Base-by-base conservation (phyloP, 805 yeast species). In the Kregervanrija pseudodelftensis region DNA sequence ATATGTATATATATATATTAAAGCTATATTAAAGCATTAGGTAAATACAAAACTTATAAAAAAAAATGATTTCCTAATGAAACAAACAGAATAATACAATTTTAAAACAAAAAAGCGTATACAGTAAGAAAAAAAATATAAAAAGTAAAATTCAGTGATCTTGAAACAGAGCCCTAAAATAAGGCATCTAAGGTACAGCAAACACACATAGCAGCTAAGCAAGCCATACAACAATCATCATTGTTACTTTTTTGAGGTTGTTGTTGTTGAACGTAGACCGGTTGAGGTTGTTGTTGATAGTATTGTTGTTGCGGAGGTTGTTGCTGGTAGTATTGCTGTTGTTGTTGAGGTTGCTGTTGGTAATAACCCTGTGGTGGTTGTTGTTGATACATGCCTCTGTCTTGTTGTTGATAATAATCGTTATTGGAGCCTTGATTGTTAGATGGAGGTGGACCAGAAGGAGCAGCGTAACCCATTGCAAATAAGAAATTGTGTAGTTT, bases 141-240 rank as follows among this genome's bases (percentile, higher is more conserved):
- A 45, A 42, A 34, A 30, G 36, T 41, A 34, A 17, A 16, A 11
- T 14, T 7, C 39, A 42, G 28, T 57, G 13, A 13, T 10, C 33
- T 11, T 30, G 16, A 22, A 16, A 33, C 30, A 8, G 7, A 4
- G 22, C 5, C 5, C 32, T 61, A 76, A 50, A 75, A 71, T 13
- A 76, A 42, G 44, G 76, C 70, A 53, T 76, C 80, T 47, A 76
- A 52, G 22, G 80, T 71, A 57, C 77, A 75, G 56, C 82, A 76
- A 47, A 76, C 49, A 70, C 81, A 76, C 58, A 75, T 45, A 17
- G 76, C 79, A 16, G 76, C 79, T 38, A 76, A 56, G 64, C 80
- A 76, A 11, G 74, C 80, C 53, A 73, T 61, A 53, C 74, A 61
- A 60, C 80, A 76, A 48, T 64, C 73, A 10, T 60, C 58, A 43